Evolutionary conservation across 2,329 filamentous ascomycete genomes (phyloP).

Genomic region (Ophiostoma populinum): DNA sequence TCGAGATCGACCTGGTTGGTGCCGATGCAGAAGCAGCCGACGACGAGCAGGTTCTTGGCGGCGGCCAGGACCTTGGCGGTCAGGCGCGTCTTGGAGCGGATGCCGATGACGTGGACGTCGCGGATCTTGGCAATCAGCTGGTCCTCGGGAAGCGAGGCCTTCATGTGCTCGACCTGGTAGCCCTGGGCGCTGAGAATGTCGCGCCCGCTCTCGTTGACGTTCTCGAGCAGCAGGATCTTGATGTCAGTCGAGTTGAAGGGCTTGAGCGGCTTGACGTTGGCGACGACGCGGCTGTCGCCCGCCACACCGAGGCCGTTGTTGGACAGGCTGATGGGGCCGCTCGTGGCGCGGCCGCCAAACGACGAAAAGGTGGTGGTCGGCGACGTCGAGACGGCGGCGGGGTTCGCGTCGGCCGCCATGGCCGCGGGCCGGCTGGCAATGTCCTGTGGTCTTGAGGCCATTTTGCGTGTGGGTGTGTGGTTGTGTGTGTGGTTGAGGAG

Average conservation of each 20-base stretch:
- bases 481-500: background rate
- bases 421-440: slow-evolving; percentile 27
- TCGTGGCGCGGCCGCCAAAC: slow-evolving; percentile 11
- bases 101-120: slow-evolving; percentile 92
- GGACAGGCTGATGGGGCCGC: slow-evolving; percentile 2
- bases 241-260: slow-evolving; percentile 92
- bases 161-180: slow-evolving; percentile 88
- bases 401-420: slow-evolving; percentile 18
- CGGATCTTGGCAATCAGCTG: slow-evolving; percentile 93
- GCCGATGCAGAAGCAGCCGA: slow-evolving; percentile 98
- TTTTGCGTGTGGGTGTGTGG: slow-evolving; percentile 2
- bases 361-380: slow-evolving; percentile 47
- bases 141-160: slow-evolving; percentile 78
- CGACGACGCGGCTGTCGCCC: slow-evolving; percentile 16
- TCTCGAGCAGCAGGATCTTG: slow-evolving; percentile 89
- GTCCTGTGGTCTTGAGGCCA: slow-evolving; percentile 11
- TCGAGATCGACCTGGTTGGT: slow-evolving; percentile 88
- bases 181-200: slow-evolving; percentile 72
- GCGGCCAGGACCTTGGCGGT: slow-evolving; percentile 68
- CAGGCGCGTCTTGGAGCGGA: slow-evolving; percentile 94
- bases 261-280: slow-evolving; percentile 60
- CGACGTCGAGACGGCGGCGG: slow-evolving; percentile 54
- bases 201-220: slow-evolving; percentile 80
- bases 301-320: slow-evolving; percentile 23
- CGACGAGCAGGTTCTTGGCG: slow-evolving; percentile 85